Percentiles rank a stretch among this genome's conserved stretches.
Conservation (phyloP, 768 basidiomycete genomes). For the Phylloporus sp. region DNA sequence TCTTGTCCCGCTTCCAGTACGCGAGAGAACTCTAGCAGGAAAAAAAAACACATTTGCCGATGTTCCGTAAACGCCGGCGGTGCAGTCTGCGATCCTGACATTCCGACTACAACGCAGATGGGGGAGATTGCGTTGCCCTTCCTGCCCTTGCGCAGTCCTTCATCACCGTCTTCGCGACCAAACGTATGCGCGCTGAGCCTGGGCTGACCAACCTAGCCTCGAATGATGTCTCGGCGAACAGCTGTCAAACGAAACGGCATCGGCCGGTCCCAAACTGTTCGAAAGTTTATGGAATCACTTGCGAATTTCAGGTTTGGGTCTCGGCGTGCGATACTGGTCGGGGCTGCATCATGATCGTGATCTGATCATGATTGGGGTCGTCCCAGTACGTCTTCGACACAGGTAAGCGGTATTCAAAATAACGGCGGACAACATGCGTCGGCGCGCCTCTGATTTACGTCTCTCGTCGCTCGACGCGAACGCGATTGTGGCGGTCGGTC, state of each 20-base stretch:
- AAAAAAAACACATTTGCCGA: background rate
- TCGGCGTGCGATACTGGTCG: too few species aligned
- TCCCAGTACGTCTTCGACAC: background rate
- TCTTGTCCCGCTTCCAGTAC: background rate
- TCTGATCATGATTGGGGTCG: background rate
- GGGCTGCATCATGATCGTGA: too few species aligned
- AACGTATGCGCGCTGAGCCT: background rate
- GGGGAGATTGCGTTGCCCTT: background rate
- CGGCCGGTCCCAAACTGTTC: background rate
- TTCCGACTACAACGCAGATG: constrained; percentile 4
- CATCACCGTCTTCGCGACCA: constrained; percentile 7
- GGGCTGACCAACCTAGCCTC: too few species aligned
- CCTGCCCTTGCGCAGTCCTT: background rate
- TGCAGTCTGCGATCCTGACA: background rate
- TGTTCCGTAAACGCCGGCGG: constrained; percentile 15
- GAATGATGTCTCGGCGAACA: constrained; percentile 3
- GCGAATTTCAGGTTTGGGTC: background rate
- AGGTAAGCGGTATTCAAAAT: background rate
- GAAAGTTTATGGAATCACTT: background rate
- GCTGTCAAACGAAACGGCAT: background rate
- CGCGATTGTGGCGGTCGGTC: constrained; percentile 2
- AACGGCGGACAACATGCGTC: constrained; percentile 15
- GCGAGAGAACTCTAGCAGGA: constrained; percentile 12
- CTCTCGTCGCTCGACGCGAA: background rate
- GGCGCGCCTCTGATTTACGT: constrained; percentile 24